Evolutionary conservation across 768 basidiomycete species (phyloP), one percentile per base, ranked within the genome.

Genomic region (Boletellus ananiceps): DNA sequence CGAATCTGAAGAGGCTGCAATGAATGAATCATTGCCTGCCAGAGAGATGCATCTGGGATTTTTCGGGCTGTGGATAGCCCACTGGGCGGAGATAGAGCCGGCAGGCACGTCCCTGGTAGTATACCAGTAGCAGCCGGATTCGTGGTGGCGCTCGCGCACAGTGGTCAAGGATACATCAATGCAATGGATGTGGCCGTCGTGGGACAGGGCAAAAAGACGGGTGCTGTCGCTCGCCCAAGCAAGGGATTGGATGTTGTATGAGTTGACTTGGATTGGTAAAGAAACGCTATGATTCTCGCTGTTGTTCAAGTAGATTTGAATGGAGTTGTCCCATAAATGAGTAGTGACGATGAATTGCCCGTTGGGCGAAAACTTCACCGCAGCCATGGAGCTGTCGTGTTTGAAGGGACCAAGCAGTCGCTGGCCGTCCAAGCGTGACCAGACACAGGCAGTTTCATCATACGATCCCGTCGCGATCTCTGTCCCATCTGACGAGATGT

Each of bases 351-450:
- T 3, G 38, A 23, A 9, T 2, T 2, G 15, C n/a, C 51, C 51
- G 15, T 54, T 6, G 3, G 41, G 52, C 0, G 40, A 55, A 13
- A 56, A 55, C 13, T 49, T 56, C 25, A 11, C 40, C 1, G 37
- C 32, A 2, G 11, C 13, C 3, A 47, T 16, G 1, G 29, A 29
- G 51, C 19, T 5, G 7, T 25, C n/a, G 34, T 51, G 39, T 7
- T 23, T 1, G 16, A 29, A 27, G 0, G 36, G 44, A 1, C 14
- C 18, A 1, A 48, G 13, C 4, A 39, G 37, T 8, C 11, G 37
- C 3, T 29, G 0, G 8, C 54, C 51, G 11, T 12, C 38, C 5
- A 14, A 18, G 5, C 45, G 31, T 11, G 40, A 40, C 42, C 48
- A 49, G 39, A 55, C 40, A 5, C 16, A 29, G 5, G 16, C 19